These are phyloP conservation scores for Triticum dicoccoides DNA, from an alignment of 176 grass and related monocot genomes.

Conservation along the genomic window DNA sequence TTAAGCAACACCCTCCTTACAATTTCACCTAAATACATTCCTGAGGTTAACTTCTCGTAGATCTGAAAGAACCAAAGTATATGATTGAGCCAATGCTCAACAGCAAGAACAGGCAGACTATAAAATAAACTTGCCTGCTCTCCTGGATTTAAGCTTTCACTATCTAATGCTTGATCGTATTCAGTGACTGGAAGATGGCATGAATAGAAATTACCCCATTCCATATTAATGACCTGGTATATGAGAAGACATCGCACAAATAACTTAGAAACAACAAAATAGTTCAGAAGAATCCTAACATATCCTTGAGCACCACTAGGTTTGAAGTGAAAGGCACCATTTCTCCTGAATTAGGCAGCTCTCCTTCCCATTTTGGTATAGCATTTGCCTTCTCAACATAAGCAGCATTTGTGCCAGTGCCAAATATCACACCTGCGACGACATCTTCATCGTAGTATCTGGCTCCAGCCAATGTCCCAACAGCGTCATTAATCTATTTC, in stretches of 20 bases:
- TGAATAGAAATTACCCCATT: slow-evolving; percentile 89
- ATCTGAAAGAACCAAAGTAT: slow-evolving; percentile 54
- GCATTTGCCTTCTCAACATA: slow-evolving; percentile 74
- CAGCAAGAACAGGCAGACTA: background rate
- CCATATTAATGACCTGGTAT: slow-evolving; percentile 87
- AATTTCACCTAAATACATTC: slow-evolving; percentile 88
- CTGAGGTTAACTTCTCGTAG: slow-evolving; percentile 83
- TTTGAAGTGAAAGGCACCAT: slow-evolving; percentile 57
- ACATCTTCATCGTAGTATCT: slow-evolving; percentile 80
- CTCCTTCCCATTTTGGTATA: slow-evolving; percentile 71
- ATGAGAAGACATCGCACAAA: background rate
- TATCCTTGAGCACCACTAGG: background rate
- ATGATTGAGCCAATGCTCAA: background rate
- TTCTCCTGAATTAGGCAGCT: slow-evolving; percentile 58
- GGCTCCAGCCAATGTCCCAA: slow-evolving; percentile 81
- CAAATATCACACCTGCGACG: slow-evolving; percentile 75
- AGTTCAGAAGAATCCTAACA: background rate
- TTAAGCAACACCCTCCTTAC: slow-evolving; percentile 75
- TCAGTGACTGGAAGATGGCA: slow-evolving; percentile 57
- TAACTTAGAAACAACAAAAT: slow-evolving; percentile 9
- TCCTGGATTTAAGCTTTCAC: slow-evolving; percentile 72
- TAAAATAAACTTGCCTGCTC: slow-evolving; percentile 59
- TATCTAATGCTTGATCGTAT: slow-evolving; percentile 72
- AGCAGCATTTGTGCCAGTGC: slow-evolving; percentile 89
- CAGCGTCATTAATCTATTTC: slow-evolving; percentile 82